Base-by-base conservation (phyloP, 371 early-diverging fungal species). In the Mucor mucedo region DNA sequence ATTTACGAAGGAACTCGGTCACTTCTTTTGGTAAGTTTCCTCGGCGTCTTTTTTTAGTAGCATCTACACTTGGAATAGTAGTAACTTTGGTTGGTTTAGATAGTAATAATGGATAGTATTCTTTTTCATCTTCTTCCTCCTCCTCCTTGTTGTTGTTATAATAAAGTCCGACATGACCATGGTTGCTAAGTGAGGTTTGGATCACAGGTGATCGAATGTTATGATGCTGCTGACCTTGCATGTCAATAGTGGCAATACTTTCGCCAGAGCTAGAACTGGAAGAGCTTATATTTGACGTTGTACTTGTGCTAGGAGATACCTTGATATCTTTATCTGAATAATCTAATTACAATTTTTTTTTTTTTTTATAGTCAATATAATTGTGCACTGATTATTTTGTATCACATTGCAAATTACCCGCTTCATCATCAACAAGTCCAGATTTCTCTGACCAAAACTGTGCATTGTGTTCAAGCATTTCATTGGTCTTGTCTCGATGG, bases 21-120 rank as follows among this genome's bases (percentile, higher is more conserved):
- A 89, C 88, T 7, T 83, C 73, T 56, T 85, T 86, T 21, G 87
- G 88, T 30, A 87, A 77, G 52, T 89, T 89, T 29, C 87, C 87
- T 33, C 89, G 76, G 30, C 88, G 77, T 55, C 80, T 68, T 62
- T 75, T 75, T 58, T 72, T 72, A 13, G 63, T 44, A 16, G n/a
- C 39, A 38, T 35, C 45, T 45, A 35, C 10, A 40, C 30, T 10
- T 4, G 47, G 30, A 33, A 30, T 32, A 41, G 61, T 55, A 30
- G 48, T 7, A 11, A 42, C 38, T 55, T 9, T 33, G 38, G 59
- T 16, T 65, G 59, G 14, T 38, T 55, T 66, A 49, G 49, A n/a
- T 32, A 21, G 30, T 60, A 32, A 30, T 28, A 29, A 55, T 42
- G 16, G 40, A 13, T 30, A n/a, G 29, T 13, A 32, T 6, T 44